A percentile compares a stretch with the other conserved stretches of the same genome.
Conservation (phyloP, 2,329 filamentous ascomycete genomes). For the Phaeosphaeriaceae sp. region DNA sequence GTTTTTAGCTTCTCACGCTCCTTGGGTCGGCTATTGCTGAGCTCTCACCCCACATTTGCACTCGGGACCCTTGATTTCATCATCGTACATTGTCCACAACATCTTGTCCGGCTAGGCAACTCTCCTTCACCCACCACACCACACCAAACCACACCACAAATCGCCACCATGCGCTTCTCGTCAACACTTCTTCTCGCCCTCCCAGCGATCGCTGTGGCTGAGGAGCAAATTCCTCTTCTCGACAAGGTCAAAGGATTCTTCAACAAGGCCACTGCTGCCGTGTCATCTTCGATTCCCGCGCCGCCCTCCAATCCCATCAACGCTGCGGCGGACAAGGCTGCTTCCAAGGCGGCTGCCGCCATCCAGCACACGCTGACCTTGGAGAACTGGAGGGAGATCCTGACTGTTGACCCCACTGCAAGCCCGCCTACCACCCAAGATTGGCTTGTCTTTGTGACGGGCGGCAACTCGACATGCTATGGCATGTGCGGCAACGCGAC, state of each 20-base stretch:
- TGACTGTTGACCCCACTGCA: constrained; percentile 66
- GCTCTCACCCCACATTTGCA: constrained; percentile 27
- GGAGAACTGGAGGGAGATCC: constrained; percentile 73
- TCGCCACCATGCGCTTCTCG: constrained; percentile 60
- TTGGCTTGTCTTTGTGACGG: constrained; percentile 78
- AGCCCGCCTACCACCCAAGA: constrained; percentile 69
- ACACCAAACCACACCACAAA: constrained; percentile 6
- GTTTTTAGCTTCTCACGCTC: constrained; percentile 11
- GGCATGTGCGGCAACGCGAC: constrained; percentile 72
- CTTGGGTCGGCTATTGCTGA: constrained; percentile 8
- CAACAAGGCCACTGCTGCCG: constrained; percentile 61
- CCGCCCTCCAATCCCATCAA: constrained; percentile 49
- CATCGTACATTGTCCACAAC: constrained; percentile 12
- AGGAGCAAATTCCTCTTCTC: constrained; percentile 67
- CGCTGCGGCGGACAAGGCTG: constrained; percentile 59
- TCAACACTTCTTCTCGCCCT: constrained; percentile 59
- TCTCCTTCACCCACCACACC: constrained; percentile 7
- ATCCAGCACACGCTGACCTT: constrained; percentile 68
- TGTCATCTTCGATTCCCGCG: constrained; percentile 60
- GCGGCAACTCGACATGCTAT: constrained; percentile 80
- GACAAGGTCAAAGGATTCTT: constrained; percentile 65
- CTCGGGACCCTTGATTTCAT: constrained; percentile 31
- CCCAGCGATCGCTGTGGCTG: constrained; percentile 58
- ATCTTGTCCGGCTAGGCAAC: background rate
- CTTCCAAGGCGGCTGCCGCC: constrained; percentile 59